Base-by-base conservation (phyloP, 305 asterid species). In the Fraxinus nigra region DNA sequence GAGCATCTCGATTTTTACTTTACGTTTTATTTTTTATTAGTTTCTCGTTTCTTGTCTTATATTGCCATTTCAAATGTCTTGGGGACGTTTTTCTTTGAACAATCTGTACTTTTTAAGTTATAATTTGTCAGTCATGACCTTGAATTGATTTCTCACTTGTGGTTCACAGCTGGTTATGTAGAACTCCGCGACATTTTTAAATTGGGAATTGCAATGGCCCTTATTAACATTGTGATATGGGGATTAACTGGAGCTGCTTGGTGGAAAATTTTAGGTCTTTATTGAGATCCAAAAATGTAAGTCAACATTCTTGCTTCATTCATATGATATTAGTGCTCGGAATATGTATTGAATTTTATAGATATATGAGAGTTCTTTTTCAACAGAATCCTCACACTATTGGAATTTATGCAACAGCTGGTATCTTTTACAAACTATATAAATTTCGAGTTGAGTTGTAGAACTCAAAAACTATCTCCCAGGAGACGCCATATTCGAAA, bases 201-300 rank as follows among this genome's bases (percentile, higher is more conserved):
- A 54, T 22, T 93, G 84, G 98, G 98, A 3, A 87, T 92, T 65
- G 37, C 76, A 81, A 86, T 89, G 87, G 92, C 91, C 78, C 37
- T 91, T 5, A 76, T 89, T 51, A 90, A 93, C 81, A 59, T 90
- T 63, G 79, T 79, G 26, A 80, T 89, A 5, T 93, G 98, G 98
- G 89, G 74, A 8, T 82, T 90, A 77, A 37, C 73, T 26, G 95
- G 93, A 87, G 94, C 94, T 48, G 90, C 87, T 3, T 93, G 98
- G 98, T 92, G 97, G 95, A 93, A 93, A 81, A 59, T 92, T 80
- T 79, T 92, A 78, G 91, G 94, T n/a, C 94, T 93, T 78, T 93
- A 91, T 84, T 93, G 89, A 88, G 67, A 46, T 56, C 59, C n/a
- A 76, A 84, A 74, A 14, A 48, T 0, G 78, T 81, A 38, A 78